A percentile compares a stretch with the other conserved stretches of the same genome.
Conservation (phyloP, 108 stramenopile species). For the Cylindrotheca fusiformis region DNA sequence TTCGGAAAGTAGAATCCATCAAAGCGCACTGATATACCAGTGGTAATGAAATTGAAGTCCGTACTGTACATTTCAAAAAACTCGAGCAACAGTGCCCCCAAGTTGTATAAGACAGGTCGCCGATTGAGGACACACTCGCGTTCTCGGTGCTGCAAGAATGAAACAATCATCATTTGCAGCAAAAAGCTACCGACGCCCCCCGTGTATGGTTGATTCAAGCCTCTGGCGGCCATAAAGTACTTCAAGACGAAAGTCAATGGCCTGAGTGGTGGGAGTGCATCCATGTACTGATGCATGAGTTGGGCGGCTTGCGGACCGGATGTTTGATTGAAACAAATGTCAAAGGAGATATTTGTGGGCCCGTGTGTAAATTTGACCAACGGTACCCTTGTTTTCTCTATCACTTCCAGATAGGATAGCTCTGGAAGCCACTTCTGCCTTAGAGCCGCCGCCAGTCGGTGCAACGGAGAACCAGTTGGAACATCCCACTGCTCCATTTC, state of each 20-base stretch:
- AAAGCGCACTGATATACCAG: conserved; percentile 77
- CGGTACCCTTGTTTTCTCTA: conserved; percentile 88
- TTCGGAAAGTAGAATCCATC: conserved; percentile 91
- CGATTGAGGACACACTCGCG: conserved; percentile 43
- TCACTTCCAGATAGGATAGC: conserved; percentile 84
- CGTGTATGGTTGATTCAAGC: conserved; percentile 90
- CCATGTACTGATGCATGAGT: conserved; percentile 76
- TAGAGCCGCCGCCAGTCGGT: conserved; percentile 53
- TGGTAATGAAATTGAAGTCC: conserved; percentile 88
- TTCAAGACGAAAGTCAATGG: conserved; percentile 93
- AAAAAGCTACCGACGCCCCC: conserved; percentile 94
- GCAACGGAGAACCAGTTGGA: conserved; percentile 40
- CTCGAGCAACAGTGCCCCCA: conserved; percentile 85
- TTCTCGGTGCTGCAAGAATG: conserved; percentile 81
- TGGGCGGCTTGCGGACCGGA: conserved; percentile 70
- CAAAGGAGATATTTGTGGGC: conserved; percentile 74
- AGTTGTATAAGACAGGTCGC: conserved; percentile 37
- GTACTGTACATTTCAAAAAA: conserved; percentile 92
- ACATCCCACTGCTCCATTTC: conserved; percentile 44
- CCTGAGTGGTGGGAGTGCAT: conserved; percentile 81
- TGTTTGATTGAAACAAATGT: conserved; percentile 85
- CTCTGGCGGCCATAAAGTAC: conserved; percentile 88
- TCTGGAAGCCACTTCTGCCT: conserved; percentile 56
- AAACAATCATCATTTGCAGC: conserved; percentile 87
- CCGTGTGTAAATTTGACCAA: conserved; percentile 92